Evolutionary conservation across 768 basidiomycete species (phyloP), one percentile per base, ranked within the genome.

Genomic region (Lepiota subincarnata): DNA sequence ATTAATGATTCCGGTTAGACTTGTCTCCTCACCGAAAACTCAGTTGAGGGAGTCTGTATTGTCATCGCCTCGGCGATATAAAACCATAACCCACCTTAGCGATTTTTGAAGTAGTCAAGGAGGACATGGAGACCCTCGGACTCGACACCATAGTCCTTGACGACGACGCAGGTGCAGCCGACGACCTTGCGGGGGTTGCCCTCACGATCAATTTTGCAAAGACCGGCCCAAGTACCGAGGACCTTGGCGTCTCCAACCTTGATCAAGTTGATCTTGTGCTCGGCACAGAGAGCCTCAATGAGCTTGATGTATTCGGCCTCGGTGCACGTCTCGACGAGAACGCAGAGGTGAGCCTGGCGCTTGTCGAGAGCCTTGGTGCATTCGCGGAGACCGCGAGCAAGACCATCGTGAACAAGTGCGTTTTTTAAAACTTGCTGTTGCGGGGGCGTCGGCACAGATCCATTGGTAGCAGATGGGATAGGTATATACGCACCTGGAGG

Each of bases 251-350:
- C 96, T 64, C 91, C 91, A 61, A 95, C 92, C 78, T 98, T 98
- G 91, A 99, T 98, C 60, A 99, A 78, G 80, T 94, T 93, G 78
- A 98, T 98, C 75, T 95, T 96, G 86, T 98, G 95, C 78, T 97
- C 94, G 58, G 92, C 89, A 70, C 96, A 98, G 68, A 99, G 92
- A 47, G 96, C 96, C 77, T 98, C 95, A 62, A 99, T 97, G 78
- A 99, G 92, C 80, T 98, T 98, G 84, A 97, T 91, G 82, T 99
- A 98, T 76, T 98, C 96, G 62, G 95, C 91, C 77, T 98, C 96
- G 49, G 90, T 94, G 81, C 94, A 97, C 53, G 93, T 93, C 84
- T 99, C 96, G 69, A 98, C 95, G 66, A 99, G 87, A 57, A 99
- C 95, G 75, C 96, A 98, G 44, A 98, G 81, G 73, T 98, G 96